Conservation (phyloP, 106 monocot species). For the Dioscorea dumetorum region DNA sequence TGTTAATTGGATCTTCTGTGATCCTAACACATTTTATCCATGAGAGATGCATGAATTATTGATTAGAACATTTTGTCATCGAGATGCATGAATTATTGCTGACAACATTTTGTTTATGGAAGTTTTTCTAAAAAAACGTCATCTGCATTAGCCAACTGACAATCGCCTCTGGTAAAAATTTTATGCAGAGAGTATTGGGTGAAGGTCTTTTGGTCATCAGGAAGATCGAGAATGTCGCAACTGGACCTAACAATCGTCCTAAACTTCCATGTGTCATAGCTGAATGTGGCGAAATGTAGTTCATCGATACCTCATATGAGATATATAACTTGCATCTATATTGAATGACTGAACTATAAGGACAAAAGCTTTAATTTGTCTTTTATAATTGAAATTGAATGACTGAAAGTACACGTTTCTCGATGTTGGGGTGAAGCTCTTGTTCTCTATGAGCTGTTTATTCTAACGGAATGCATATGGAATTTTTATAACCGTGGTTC, state of each 20-base stretch:
- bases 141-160: background rate
- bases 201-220: constrained; percentile 80
- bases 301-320: too few relatives aligned
- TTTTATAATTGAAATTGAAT: too few relatives aligned
- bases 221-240: constrained; percentile 95
- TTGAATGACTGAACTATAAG: too few relatives aligned
- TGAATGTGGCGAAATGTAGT: constrained; percentile 80
- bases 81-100: background rate
- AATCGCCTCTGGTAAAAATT: background rate
- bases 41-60: background rate
- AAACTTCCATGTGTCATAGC: constrained; percentile 76
- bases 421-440: too few relatives aligned
- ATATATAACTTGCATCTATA: too few relatives aligned
- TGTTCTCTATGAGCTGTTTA: too few relatives aligned
- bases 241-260: constrained; percentile 88
- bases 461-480: too few relatives aligned
- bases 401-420: too few relatives aligned
- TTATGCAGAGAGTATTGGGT: constrained; percentile 76
- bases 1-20: background rate
- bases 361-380: too few relatives aligned
- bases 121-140: too few relatives aligned
- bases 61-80: too few relatives aligned
- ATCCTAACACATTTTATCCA: background rate
- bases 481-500: too few relatives aligned
- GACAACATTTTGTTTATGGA: background rate